phyloP scores from a whole-genome alignment of 495 filamentous ascomycete genomes.

The Aspergillus leporis region DNA sequence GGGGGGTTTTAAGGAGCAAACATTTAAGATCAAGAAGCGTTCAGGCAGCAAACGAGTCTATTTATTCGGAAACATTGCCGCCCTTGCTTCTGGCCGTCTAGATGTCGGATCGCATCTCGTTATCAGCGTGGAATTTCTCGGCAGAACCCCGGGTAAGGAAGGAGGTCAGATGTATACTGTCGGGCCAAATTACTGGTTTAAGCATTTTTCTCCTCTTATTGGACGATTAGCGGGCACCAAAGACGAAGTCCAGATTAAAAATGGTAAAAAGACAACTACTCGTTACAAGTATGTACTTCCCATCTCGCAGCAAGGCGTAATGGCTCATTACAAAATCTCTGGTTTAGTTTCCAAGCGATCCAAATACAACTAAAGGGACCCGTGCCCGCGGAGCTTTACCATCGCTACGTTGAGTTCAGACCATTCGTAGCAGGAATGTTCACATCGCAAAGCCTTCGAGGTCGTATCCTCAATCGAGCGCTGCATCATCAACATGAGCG shows the following conservation, averaged over 20 bases:
- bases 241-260: constrained; percentile 50
- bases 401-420: constrained; percentile 88
- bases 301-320: background rate
- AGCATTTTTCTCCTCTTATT: constrained; percentile 87
- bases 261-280: constrained; percentile 52
- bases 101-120: constrained; percentile 61
- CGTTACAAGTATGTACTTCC: constrained; percentile 68
- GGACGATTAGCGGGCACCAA: constrained; percentile 79
- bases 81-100: constrained; percentile 53
- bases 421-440: constrained; percentile 92
- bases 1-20: constrained; percentile 62
- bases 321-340: background rate
- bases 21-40: constrained; percentile 76
- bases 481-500: constrained; percentile 87
- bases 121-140: constrained; percentile 71
- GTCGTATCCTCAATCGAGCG: constrained; percentile 75
- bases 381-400: constrained; percentile 74
- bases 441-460: constrained; percentile 69
- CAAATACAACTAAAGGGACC: constrained; percentile 86
- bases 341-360: constrained; percentile 82
- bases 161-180: constrained; percentile 77
- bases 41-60: constrained; percentile 86
- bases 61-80: constrained; percentile 62
- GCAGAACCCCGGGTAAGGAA: constrained; percentile 68
- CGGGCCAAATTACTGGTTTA: constrained; percentile 73